These are phyloP conservation scores for Lactifluus echinatus DNA, from an alignment of 768 basidiomycete species.

Conservation along the genomic window DNA sequence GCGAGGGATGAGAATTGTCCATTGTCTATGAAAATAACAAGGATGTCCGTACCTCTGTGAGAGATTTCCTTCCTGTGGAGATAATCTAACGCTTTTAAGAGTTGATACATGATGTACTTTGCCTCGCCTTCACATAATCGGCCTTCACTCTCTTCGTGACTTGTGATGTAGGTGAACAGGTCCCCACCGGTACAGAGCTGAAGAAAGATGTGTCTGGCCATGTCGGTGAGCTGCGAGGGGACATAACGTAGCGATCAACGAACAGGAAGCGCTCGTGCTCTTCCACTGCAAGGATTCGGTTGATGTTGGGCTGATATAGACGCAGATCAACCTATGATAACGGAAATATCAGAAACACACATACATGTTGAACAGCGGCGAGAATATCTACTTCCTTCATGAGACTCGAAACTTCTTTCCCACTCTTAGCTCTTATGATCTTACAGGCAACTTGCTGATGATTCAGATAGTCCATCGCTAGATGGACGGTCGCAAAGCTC, in stretches of 20 bases:
- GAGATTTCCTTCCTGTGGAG: constrained; percentile 66
- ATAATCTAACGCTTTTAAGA: constrained; percentile 62
- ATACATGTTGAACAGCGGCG: constrained; percentile 61
- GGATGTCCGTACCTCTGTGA: constrained; percentile 57
- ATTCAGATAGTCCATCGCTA: constrained; percentile 56
- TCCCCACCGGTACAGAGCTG: constrained; percentile 83
- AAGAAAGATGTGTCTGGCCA: constrained; percentile 65
- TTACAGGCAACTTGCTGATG: constrained; percentile 79
- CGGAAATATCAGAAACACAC: constrained; percentile 19
- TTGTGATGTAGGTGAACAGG: constrained; percentile 78
- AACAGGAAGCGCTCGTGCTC: constrained; percentile 53
- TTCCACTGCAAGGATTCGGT: constrained; percentile 64
- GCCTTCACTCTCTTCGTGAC: constrained; percentile 38
- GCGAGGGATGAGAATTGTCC: neutral
- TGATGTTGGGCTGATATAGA: constrained; percentile 62
- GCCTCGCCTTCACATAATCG: constrained; percentile 71
- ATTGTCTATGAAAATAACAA: neutral
- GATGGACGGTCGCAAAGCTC: constrained; percentile 74
- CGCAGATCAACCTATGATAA: neutral
- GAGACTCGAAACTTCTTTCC: constrained; percentile 48
- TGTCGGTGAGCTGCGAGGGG: neutral
- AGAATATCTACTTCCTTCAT: constrained; percentile 77
- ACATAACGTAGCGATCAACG: constrained; percentile 17
- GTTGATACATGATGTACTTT: constrained; percentile 77
- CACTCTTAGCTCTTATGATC: constrained; percentile 58